Percentiles rank a stretch among this genome's conserved stretches.
Conservation (phyloP, 306 rosid species). For the Styphnolobium japonicum region DNA sequence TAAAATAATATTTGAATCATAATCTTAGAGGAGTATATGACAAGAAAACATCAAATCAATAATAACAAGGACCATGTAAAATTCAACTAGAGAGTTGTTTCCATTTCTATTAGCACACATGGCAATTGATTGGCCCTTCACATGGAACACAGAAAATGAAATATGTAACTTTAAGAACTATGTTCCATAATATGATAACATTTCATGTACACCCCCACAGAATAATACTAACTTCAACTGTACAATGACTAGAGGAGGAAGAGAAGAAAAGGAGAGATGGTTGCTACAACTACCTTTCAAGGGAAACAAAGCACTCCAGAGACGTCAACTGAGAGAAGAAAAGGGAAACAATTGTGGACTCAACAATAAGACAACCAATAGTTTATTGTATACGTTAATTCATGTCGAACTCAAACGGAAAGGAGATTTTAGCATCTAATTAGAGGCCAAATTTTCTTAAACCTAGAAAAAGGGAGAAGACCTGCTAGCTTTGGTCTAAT, state of each 20-base stretch:
- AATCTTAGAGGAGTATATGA: background rate
- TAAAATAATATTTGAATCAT: conserved; percentile 4
- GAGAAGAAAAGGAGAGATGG: conserved; percentile 32
- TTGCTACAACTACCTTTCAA: conserved; percentile 73
- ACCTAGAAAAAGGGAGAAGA: conserved; percentile 36
- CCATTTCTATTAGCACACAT: conserved; percentile 15
- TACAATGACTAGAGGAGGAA: conserved; percentile 46
- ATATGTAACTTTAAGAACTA: conserved; percentile 43
- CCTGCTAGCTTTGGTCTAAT: conserved; percentile 60
- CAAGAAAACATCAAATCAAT: background rate
- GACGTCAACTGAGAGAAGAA: conserved; percentile 54
- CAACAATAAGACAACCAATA: conserved; percentile 48
- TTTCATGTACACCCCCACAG: conserved; percentile 59
- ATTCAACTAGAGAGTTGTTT: conserved; percentile 7
- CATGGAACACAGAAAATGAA: conserved; percentile 7
- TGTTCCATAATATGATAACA: conserved; percentile 50
- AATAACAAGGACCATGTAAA: conserved; percentile 3
- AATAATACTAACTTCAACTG: conserved; percentile 54
- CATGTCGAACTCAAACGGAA: conserved; percentile 48
- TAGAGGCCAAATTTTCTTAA: conserved; percentile 49
- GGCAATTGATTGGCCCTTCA: conserved; percentile 13
- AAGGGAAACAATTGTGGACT: conserved; percentile 48
- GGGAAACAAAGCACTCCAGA: conserved; percentile 62
- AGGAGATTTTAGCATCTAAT: conserved; percentile 49
- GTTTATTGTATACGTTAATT: conserved; percentile 69